Conservation (phyloP, 768 basidiomycete species). For the Suillus americanus region DNA sequence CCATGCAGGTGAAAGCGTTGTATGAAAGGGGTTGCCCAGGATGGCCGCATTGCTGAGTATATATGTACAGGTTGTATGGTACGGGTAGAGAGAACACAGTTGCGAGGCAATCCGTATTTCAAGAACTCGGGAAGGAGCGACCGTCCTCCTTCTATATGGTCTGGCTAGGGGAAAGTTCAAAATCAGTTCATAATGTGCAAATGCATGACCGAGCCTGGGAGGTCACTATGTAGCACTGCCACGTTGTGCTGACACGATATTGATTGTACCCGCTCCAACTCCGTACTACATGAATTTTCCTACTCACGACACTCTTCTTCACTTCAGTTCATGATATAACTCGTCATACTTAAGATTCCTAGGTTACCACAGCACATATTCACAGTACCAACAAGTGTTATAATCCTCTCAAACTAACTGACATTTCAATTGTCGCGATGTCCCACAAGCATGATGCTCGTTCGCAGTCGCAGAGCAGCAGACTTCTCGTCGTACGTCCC, state of each 20-base stretch:
- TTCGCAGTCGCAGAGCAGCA: constrained; percentile 27
- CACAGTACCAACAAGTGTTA: not conserved
- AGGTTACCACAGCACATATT: not conserved
- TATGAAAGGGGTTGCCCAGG: not conserved
- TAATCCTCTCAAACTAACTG: not conserved
- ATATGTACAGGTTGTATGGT: not conserved
- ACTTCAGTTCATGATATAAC: constrained; percentile 1
- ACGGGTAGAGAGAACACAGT: not conserved
- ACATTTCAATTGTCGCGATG: constrained; percentile 15
- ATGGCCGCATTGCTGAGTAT: not conserved
- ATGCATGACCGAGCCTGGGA: too few relatives aligned
- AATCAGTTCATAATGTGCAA: too few relatives aligned
- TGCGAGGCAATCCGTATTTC: not conserved
- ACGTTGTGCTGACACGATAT: too few relatives aligned
- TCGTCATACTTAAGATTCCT: not conserved
- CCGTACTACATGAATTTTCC: not conserved
- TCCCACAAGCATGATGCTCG: constrained; percentile 27
- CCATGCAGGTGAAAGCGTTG: not conserved
- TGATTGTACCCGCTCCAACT: not conserved
- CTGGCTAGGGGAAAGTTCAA: too few relatives aligned
- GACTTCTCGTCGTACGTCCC: constrained; percentile 32
- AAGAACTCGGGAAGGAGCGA: not conserved
- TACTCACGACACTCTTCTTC: not conserved
- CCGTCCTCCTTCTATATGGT: not conserved
- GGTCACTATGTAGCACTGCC: not conserved